Evolutionary conservation across 257 asterid genomes (phyloP).

Genomic region (Ophiorrhiza pumila): DNA sequence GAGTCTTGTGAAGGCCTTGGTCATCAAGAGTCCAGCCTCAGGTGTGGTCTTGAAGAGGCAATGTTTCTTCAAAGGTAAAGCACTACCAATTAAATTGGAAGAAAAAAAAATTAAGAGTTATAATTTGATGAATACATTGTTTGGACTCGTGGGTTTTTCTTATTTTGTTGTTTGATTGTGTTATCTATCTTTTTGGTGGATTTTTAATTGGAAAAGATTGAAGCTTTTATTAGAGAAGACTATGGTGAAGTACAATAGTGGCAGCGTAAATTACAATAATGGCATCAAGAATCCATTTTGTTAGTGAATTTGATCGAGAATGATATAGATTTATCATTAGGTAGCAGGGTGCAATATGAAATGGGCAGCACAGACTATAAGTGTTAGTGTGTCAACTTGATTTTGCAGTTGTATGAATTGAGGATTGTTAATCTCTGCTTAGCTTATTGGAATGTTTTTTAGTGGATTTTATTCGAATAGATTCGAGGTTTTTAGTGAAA

Average conservation of each 20-base stretch:
- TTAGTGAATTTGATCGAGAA: not conserved
- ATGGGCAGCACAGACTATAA: not conserved
- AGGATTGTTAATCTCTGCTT: not conserved
- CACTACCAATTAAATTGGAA: not conserved
- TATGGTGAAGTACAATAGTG: not conserved
- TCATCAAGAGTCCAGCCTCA: constrained; percentile 98
- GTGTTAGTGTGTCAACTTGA: not conserved
- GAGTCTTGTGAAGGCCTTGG: constrained; percentile 90
- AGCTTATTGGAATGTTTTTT: constrained; percentile 1
- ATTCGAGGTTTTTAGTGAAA: not conserved
- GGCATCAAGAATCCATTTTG: not conserved
- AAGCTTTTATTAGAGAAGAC: not conserved
- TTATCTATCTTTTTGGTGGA: not conserved
- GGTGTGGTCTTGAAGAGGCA: constrained; percentile 99
- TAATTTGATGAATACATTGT: not conserved
- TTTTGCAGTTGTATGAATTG: not conserved
- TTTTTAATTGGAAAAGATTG: not conserved
- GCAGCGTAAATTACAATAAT: not conserved
- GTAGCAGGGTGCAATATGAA: not conserved
- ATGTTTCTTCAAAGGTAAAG: constrained; percentile 69
- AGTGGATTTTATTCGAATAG: not conserved
- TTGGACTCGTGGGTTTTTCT: not conserved
- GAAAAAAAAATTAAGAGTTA: not conserved
- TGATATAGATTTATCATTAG: not conserved
- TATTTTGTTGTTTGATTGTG: not conserved